Percentiles rank a stretch among this genome's conserved stretches.
These are phyloP conservation scores for Ophiostoma populinum DNA, from an alignment of 2,329 filamentous ascomycete species.

Conservation along the genomic window DNA sequence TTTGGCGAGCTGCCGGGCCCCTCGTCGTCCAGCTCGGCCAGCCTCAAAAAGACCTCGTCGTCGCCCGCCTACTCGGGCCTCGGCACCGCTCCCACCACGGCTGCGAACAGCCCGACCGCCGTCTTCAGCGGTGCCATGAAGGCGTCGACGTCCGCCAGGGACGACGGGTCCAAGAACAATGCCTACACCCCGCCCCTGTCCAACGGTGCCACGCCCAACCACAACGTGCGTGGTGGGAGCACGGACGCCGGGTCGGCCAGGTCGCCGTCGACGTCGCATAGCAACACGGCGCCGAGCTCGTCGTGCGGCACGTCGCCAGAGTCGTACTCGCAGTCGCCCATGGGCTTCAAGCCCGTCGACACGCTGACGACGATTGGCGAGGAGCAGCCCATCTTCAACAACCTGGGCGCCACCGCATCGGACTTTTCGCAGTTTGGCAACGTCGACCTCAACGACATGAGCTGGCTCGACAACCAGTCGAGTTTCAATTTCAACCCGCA, in stretches of 20 bases:
- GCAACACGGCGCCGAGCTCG: slow-evolving; percentile 39
- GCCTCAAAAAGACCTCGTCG: slow-evolving; percentile 8
- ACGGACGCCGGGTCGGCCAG: slow-evolving; percentile 38
- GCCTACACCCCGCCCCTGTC: slow-evolving; percentile 40
- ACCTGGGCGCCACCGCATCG: slow-evolving; percentile 16
- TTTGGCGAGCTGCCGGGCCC: slow-evolving; percentile 59
- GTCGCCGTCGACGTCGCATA: slow-evolving; percentile 46
- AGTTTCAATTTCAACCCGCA: slow-evolving; percentile 79
- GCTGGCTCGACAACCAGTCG: slow-evolving; percentile 66
- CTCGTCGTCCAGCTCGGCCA: slow-evolving; percentile 12
- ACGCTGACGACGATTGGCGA: slow-evolving; percentile 48
- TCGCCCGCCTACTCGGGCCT: slow-evolving; percentile 15
- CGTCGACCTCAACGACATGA: slow-evolving; percentile 40
- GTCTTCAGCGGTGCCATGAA: slow-evolving; percentile 18
- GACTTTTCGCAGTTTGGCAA: slow-evolving; percentile 22
- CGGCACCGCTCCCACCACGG: slow-evolving; percentile 12
- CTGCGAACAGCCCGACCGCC: slow-evolving; percentile 21
- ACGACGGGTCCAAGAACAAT: slow-evolving; percentile 36
- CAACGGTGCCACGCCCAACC: slow-evolving; percentile 22
- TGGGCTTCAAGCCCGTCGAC: slow-evolving; percentile 45
- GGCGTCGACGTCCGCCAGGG: slow-evolving; percentile 21
- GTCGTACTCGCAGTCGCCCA: slow-evolving; percentile 54
- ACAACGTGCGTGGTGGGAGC: slow-evolving; percentile 31
- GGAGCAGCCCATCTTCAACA: slow-evolving; percentile 35
- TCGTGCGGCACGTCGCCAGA: slow-evolving; percentile 67